These are phyloP conservation scores for Aquilaria sinensis DNA, from an alignment of 345 rosid species.

Conservation along the genomic window DNA sequence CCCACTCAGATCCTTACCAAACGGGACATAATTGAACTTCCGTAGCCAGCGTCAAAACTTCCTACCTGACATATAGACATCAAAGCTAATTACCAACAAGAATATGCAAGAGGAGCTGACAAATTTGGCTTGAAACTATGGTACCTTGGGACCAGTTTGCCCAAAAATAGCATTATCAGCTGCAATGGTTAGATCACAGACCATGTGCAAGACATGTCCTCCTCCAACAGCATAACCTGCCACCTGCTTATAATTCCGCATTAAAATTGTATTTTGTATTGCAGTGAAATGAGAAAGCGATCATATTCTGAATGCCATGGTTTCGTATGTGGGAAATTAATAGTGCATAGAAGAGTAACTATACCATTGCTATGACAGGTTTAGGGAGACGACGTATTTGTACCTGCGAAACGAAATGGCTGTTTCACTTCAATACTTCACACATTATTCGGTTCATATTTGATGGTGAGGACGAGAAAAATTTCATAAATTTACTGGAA, in stretches of 20 bases:
- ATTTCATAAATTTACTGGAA: not conserved
- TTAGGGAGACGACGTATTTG: constrained; percentile 92
- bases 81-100: no score
- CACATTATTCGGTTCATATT: no score
- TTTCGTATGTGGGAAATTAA: not conserved
- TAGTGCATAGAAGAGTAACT: not conserved
- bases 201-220: constrained; percentile 91
- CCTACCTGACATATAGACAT: constrained; percentile 60
- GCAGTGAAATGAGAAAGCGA: no score
- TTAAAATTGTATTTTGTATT: no score
- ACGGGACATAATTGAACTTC: constrained; percentile 94
- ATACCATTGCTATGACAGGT: constrained; percentile 97
- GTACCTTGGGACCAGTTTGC: constrained; percentile 98
- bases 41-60: constrained; percentile 98
- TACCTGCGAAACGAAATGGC: constrained; percentile 31
- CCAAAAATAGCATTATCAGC: constrained; percentile 90
- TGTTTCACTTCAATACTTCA: not conserved
- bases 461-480: no score
- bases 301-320: no score
- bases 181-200: constrained; percentile 91
- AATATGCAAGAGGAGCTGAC: not conserved
- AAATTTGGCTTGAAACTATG: no score
- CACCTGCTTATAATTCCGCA: constrained; percentile 37
- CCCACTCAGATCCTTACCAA: constrained; percentile 41
- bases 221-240: constrained; percentile 99